A percentile compares a stretch with the other conserved stretches of the same genome.
Conservation (phyloP, 129 eudicot species). For the Gnaphalium uliginosum region DNA sequence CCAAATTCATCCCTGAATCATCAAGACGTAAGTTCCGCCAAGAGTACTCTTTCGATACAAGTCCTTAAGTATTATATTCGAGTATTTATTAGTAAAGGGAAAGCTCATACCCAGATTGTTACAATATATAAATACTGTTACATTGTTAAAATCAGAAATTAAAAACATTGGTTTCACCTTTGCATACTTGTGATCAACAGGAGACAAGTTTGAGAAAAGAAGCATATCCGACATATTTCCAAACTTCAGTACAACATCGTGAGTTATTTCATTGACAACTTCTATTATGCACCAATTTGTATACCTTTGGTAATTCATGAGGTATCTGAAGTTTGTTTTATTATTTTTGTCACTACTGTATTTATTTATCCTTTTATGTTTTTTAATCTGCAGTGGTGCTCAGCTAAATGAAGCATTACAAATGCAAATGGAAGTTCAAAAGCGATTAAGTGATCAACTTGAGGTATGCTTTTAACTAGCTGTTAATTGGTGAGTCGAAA, state of each 20-base stretch:
- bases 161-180: background rate
- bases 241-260: slow-evolving; percentile 75
- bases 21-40: slow-evolving; percentile 54
- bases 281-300: background rate
- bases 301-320: background rate
- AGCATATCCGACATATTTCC: slow-evolving; percentile 76
- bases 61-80: background rate
- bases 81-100: background rate
- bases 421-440: slow-evolving; percentile 59
- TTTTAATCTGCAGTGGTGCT: slow-evolving; percentile 42
- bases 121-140: background rate
- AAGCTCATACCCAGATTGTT: background rate
- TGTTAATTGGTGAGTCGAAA: background rate
- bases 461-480: slow-evolving; percentile 44
- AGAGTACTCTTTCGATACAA: slow-evolving; percentile 2
- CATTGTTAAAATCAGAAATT: background rate
- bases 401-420: slow-evolving; percentile 63
- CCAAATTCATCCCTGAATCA: slow-evolving; percentile 64
- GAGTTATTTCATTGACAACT: slow-evolving; percentile 32
- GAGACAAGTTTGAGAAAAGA: slow-evolving; percentile 62
- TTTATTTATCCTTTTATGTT: too few relatives aligned
- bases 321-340: background rate
- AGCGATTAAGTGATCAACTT: slow-evolving; percentile 52
- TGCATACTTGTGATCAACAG: slow-evolving; percentile 28
- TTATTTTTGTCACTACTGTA: too few relatives aligned